phyloP scores from a whole-genome alignment of 2,329 filamentous ascomycete species.

The Penicillium sp. region DNA sequence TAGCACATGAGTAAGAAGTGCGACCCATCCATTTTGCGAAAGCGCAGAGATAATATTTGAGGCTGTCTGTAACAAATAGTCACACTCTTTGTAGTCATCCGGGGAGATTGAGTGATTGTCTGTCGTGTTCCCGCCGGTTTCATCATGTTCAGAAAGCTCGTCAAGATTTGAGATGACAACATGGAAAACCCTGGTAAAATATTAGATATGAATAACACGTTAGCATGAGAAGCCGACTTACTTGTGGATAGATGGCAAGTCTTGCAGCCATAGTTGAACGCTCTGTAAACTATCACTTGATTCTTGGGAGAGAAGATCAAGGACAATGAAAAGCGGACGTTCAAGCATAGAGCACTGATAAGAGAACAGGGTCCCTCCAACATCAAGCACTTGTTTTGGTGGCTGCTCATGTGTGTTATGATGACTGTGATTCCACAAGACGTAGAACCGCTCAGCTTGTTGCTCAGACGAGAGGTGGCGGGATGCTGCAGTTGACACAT shows the following conservation, averaged over 20 bases:
- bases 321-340: constrained; percentile 74
- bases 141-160: constrained; percentile 29
- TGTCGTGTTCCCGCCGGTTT: constrained; percentile 13
- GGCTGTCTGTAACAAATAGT: constrained; percentile 75
- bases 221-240: constrained; percentile 30
- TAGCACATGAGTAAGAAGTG: constrained; percentile 63
- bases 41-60: constrained; percentile 69
- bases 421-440: constrained; percentile 45
- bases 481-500: constrained; percentile 31
- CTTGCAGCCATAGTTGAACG: constrained; percentile 75
- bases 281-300: constrained; percentile 72
- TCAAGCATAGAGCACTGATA: constrained; percentile 64
- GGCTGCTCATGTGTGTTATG: constrained; percentile 39
- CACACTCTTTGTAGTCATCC: constrained; percentile 71
- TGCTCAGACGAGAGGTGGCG: constrained; percentile 33
- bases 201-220: constrained; percentile 15
- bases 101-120: constrained; percentile 48
- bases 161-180: constrained; percentile 38
- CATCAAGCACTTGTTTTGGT: constrained; percentile 31
- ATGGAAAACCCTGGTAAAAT: constrained; percentile 33
- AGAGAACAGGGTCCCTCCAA: constrained; percentile 28
- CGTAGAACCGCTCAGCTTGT: constrained; percentile 41
- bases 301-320: constrained; percentile 74
- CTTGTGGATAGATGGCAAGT: constrained; percentile 50
- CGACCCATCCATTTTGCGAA: constrained; percentile 67